Conservation (phyloP, 164 flowering plant species). For the Umbilicus rupestris region DNA sequence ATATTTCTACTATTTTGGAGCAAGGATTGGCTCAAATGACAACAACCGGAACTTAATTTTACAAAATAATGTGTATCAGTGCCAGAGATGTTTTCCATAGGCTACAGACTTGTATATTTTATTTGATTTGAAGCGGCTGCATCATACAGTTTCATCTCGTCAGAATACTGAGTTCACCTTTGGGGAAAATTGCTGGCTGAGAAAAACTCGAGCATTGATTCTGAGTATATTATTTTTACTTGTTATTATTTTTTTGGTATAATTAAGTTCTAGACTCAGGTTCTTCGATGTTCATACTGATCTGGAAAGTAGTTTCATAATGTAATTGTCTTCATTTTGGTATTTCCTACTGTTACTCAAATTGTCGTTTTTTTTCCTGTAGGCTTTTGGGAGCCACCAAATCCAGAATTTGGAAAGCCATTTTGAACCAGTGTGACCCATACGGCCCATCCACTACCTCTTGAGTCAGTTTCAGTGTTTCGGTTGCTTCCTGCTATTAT, state of each 20-base stretch:
- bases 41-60: not conserved
- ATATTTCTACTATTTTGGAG: not conserved
- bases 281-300: not conserved
- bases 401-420: not conserved
- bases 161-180: not conserved
- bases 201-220: not conserved
- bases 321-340: not conserved
- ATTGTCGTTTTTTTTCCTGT: not conserved
- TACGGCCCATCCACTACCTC: not conserved
- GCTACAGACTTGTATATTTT: too few relatives aligned
- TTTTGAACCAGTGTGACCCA: not conserved
- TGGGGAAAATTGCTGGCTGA: not conserved
- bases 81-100: not conserved
- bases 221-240: not conserved
- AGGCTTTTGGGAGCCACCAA: slow-evolving; percentile 7
- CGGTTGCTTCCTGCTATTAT: too few relatives aligned
- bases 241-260: not conserved
- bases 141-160: not conserved
- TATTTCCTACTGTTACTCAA: not conserved
- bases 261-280: not conserved
- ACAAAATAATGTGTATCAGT: not conserved
- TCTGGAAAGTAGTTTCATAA: not conserved
- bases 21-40: not conserved
- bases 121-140: not conserved
- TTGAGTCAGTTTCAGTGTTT: too few relatives aligned